Base-by-base conservation (phyloP, 2,329 filamentous ascomycete species). In the Metarhizium rileyi region DNA sequence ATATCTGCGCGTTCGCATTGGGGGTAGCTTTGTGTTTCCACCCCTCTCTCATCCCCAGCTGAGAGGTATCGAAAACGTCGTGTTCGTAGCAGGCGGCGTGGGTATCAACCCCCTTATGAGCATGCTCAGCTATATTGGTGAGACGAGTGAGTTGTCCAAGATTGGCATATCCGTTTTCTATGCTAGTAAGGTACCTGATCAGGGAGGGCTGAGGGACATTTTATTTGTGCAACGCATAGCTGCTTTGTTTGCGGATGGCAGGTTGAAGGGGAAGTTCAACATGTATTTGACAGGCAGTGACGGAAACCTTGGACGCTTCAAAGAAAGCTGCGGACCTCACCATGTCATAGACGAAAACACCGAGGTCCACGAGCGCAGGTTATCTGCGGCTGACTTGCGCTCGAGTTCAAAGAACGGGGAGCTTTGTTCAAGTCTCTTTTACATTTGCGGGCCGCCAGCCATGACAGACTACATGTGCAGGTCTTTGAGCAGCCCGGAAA, bases 21-120 rank as follows among this genome's bases (percentile, higher is more conserved):
- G 90, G 1, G 90, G 90, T 0, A 83, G 80, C 56, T 95, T 95
- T 59, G 76, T 84, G 3, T 95, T 83, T 72, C 90, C 90, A 0
- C 87, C 86, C 0, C 12, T 4, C 20, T 10, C n/a, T 16, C 18
- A 28, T 25, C 25, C 64, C 66, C 20, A 53, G 72, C 20, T 76
- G 30, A 66, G 74, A 44, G 52, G 64, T 4, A 70, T 85, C 40
- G 71, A 73, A 41, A 80, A 77, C 48, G 73, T 85, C 5, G 77
- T 95, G 3, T 83, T 95, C 53, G 73, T 94, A 14, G 88, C 87
- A 0, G 88, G 87, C 1, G 89, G 88, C 1, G 83, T 94, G 22
- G 88, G 89, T 0, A 83, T 94, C 50, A 94, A 94, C 58, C 87
- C 87, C 0, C 68, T 91, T 5, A 77, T 89, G 50, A 87, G 86